phyloP scores from a whole-genome alignment of 2,329 filamentous ascomycete genomes.

The Beauveria rudraprayagi region DNA sequence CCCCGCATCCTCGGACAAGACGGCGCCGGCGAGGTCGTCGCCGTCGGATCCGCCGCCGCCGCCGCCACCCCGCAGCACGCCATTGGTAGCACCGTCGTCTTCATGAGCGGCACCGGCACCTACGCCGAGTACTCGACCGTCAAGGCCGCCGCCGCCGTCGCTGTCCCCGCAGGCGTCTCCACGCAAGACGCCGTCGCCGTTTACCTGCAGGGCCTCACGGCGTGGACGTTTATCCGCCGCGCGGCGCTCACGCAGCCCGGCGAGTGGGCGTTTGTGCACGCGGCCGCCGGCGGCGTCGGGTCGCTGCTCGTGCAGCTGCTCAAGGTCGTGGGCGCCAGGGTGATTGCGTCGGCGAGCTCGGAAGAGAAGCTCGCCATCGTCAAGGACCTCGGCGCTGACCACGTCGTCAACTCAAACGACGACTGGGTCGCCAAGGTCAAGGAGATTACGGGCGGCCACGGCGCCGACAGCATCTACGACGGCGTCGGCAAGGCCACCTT shows the following conservation, averaged over 20 bases:
- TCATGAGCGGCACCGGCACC: conserved; percentile 40
- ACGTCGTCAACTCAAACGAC: conserved; percentile 64
- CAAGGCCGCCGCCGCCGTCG: conserved; percentile 45
- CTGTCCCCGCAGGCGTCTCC: conserved; percentile 54
- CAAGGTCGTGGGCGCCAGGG: conserved; percentile 60
- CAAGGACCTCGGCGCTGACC: conserved; percentile 60
- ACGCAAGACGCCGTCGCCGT: conserved; percentile 59
- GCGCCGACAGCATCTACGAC: conserved; percentile 74
- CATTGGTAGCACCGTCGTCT: conserved; percentile 64
- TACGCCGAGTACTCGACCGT: conserved; percentile 52
- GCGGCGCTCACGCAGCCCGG: conserved; percentile 66
- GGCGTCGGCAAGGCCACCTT: conserved; percentile 81
- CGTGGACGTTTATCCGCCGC: conserved; percentile 70
- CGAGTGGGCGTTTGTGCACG: conserved; percentile 78
- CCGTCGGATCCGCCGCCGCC: conserved; percentile 43
- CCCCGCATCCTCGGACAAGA: conserved; percentile 77
- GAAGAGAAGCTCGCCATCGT: conserved; percentile 65
- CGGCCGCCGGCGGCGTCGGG: conserved; percentile 77
- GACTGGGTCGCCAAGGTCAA: conserved; percentile 48
- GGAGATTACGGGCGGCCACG: conserved; percentile 63
- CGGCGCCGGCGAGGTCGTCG: conserved; percentile 62
- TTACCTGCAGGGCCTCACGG: conserved; percentile 76
- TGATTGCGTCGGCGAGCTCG: conserved; percentile 72
- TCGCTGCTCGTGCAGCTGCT: conserved; percentile 69
- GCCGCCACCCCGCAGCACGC: conserved; percentile 46